Evolutionary conservation across 2,329 filamentous ascomycete species (phyloP).

Genomic region (Ceratocystis lukuohia): DNA sequence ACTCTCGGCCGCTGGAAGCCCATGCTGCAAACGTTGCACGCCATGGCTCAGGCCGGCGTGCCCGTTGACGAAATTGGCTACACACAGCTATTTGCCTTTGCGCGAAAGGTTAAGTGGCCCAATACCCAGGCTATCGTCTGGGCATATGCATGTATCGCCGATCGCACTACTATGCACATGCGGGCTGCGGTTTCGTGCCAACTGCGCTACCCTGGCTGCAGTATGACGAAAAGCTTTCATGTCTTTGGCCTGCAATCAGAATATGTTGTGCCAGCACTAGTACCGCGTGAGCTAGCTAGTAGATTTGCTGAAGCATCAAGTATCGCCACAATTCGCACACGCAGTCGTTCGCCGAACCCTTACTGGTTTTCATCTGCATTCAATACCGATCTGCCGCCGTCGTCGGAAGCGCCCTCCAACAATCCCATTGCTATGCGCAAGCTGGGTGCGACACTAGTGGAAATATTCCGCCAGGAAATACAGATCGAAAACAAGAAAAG

Average conservation of each 20-base stretch:
- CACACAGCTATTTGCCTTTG: conserved; percentile 13
- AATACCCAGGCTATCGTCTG: conserved; percentile 26
- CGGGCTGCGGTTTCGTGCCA: conserved; percentile 22
- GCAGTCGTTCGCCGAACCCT: neutral
- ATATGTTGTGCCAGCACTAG: conserved; percentile 17
- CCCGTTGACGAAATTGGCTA: conserved; percentile 7
- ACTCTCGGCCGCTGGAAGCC: conserved; percentile 1
- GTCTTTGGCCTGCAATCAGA: neutral
- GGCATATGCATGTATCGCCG: conserved; percentile 25
- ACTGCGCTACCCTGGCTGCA: conserved; percentile 15
- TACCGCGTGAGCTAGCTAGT: conserved; percentile 13
- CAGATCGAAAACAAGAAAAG: neutral
- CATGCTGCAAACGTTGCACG: neutral
- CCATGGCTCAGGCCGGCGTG: neutral
- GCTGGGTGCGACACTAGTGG: conserved; percentile 11
- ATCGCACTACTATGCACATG: conserved; percentile 24
- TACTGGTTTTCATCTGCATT: neutral
- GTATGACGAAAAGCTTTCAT: neutral
- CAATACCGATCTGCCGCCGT: neutral
- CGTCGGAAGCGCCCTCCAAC: neutral
- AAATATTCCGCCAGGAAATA: conserved; percentile 3
- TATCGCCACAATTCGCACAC: neutral
- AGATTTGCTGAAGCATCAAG: neutral
- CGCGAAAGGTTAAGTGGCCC: conserved; percentile 18
- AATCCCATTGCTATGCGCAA: neutral